Conservation (phyloP, 164 flowering plant genomes). For the Tinospora cordifolia region DNA sequence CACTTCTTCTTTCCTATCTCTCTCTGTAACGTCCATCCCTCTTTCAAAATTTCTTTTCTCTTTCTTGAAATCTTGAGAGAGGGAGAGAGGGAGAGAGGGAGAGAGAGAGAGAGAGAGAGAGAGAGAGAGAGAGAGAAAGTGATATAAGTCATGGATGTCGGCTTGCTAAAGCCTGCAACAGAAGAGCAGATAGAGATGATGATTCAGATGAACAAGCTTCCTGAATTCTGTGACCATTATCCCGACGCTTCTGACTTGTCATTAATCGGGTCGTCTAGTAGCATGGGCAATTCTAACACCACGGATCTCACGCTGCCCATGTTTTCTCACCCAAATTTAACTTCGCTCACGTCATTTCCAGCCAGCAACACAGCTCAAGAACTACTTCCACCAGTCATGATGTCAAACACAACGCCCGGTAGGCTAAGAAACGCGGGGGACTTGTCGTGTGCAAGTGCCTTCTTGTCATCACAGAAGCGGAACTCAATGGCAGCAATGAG, state of each 20-base stretch:
- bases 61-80: constrained; percentile 7
- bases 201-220: constrained; percentile 37
- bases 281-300: constrained; percentile 5
- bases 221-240: constrained; percentile 22
- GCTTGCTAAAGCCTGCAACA: constrained; percentile 27
- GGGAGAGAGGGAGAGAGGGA: neutral
- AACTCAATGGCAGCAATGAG: constrained; percentile 41
- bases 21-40: constrained; percentile 13
- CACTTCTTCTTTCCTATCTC: constrained; percentile 4
- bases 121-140: too few relatives aligned
- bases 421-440: constrained; percentile 17
- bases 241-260: constrained; percentile 15
- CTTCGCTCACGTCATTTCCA: constrained; percentile 20
- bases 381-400: constrained; percentile 8
- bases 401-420: constrained; percentile 7
- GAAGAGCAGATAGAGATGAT: constrained; percentile 37
- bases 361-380: constrained; percentile 20
- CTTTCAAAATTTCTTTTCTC: constrained; percentile 13
- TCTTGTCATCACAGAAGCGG: constrained; percentile 6
- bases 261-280: constrained; percentile 13
- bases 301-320: constrained; percentile 9
- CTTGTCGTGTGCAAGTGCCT: constrained; percentile 9
- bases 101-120: neutral
- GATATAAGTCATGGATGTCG: constrained; percentile 38
- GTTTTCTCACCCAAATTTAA: constrained; percentile 11